Evolutionary conservation across 2,329 filamentous ascomycete genomes (phyloP).

Genomic region (Hirsutella rhossiliensis): DNA sequence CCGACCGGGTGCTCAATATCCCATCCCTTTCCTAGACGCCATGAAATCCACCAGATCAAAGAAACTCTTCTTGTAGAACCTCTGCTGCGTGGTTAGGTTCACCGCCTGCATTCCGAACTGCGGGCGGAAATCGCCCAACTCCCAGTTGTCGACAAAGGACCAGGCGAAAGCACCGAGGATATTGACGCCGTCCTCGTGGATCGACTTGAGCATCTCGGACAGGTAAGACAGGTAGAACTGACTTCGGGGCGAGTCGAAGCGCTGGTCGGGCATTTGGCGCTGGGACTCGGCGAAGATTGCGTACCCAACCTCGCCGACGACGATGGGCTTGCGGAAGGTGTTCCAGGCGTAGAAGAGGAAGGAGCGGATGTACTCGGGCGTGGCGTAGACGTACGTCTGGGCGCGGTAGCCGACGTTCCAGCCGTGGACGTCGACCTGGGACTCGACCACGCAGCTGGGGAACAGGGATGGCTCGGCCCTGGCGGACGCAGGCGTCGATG

Average conservation of each 20-base stretch:
- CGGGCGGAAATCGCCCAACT: slow-evolving; percentile 32
- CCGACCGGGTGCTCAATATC: background rate
- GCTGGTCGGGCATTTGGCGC: slow-evolving; percentile 32
- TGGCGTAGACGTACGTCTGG: slow-evolving; percentile 43
- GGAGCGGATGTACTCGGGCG: slow-evolving; percentile 43
- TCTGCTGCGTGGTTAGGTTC: slow-evolving; percentile 36
- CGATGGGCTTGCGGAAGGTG: slow-evolving; percentile 37
- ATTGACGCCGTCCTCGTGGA: slow-evolving; percentile 42
- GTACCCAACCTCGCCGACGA: slow-evolving; percentile 45
- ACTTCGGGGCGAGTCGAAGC: slow-evolving; percentile 40
- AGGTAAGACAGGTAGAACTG: slow-evolving; percentile 43
- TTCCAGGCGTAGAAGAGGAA: slow-evolving; percentile 47
- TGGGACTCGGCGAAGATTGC: slow-evolving; percentile 35
- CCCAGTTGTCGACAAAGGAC: slow-evolving; percentile 40
- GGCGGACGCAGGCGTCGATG: slow-evolving; percentile 10
- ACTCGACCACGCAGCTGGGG: slow-evolving; percentile 40
- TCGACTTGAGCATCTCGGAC: slow-evolving; percentile 40
- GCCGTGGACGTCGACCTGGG: slow-evolving; percentile 31
- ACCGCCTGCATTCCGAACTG: slow-evolving; percentile 46
- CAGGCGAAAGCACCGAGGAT: slow-evolving; percentile 42
- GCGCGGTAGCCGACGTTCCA: slow-evolving; percentile 49
- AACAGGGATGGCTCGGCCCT: background rate
- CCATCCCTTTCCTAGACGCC: slow-evolving; percentile 10
- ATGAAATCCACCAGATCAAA: slow-evolving; percentile 45
- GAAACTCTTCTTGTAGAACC: slow-evolving; percentile 44